Base-by-base conservation (phyloP, 306 rosid genomes). In the Ormosia semicastrata region DNA sequence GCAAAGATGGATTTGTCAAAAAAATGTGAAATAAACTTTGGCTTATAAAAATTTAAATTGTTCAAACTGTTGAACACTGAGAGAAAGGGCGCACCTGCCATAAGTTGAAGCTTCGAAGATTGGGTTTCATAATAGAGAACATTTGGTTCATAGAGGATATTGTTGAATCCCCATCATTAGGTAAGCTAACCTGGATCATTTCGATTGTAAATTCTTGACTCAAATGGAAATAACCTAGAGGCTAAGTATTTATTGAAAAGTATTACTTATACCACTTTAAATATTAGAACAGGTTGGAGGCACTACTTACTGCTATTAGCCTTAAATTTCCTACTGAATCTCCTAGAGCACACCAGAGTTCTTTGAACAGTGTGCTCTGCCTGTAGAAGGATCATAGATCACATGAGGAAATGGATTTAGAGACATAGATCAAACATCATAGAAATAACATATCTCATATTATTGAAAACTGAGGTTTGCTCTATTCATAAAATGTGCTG, bases 341-440 rank as follows among this genome's bases (percentile, higher is more conserved):
- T 64, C 88, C 90, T 83, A 94, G 89, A 68, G 89, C 92, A 49
- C 80, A 80, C 98, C 98, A 94, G 49, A 92, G 97, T 81, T 88
- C 83, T 76, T 85, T 66, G 52, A 94, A 94, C 66, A 56, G 68
- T 83, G 81, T 41, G 83, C 83, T 86, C 79, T 86, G 89, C 88
- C 98, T 92, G 53, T 56, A 60, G 50, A 71, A 62, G 59, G n/a
- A 76, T 49, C 62, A 59, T 34, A 66, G 81, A 17, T 66, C 57
- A 83, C 64, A 62, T 8, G 17, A 80, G 24, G 49, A 44, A 75
- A 47, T 53, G 73, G 11, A 88, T 59, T 65, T 56, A 40, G n/a
- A 63, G 17, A 29, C 8, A 60, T 11, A 8, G 2, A 60, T 29
- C 65, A 9, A 29, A 43, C 54, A 47, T 49, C 14, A 41, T 14